phyloP scores from a whole-genome alignment of 2,329 filamentous ascomycete genomes.

The Penicillium sp. region DNA sequence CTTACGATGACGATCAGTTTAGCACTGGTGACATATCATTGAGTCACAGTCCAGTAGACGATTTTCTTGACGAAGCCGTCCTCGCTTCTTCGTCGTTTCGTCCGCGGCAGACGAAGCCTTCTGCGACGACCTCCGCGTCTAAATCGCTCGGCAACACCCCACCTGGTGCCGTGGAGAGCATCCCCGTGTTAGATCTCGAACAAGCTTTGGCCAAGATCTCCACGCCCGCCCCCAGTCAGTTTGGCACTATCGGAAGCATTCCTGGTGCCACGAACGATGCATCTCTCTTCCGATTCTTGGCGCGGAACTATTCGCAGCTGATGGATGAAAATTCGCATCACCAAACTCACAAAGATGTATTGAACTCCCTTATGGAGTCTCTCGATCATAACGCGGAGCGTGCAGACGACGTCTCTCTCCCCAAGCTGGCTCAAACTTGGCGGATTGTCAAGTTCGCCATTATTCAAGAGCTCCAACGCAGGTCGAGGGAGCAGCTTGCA shows the following conservation, averaged over 20 bases:
- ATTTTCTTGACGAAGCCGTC: slow-evolving; percentile 60
- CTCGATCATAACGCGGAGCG: slow-evolving; percentile 60
- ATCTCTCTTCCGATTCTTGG: slow-evolving; percentile 48
- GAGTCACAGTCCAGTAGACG: slow-evolving; percentile 59
- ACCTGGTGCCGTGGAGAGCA: slow-evolving; percentile 51
- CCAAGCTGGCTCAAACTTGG: slow-evolving; percentile 63
- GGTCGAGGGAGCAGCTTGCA: slow-evolving; percentile 39
- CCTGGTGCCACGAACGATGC: slow-evolving; percentile 51
- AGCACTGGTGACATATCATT: slow-evolving; percentile 53
- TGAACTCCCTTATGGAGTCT: slow-evolving; percentile 44
- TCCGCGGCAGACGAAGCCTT: slow-evolving; percentile 49
- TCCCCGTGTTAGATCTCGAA: slow-evolving; percentile 56
- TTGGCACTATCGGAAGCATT: slow-evolving; percentile 55
- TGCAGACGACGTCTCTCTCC: slow-evolving; percentile 55
- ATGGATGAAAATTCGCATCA: slow-evolving; percentile 33
- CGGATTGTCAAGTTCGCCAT: slow-evolving; percentile 58
- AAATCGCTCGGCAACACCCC: slow-evolving; percentile 61
- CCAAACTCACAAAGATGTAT: slow-evolving; percentile 27
- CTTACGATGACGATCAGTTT: slow-evolving; percentile 45
- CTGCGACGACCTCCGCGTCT: slow-evolving; percentile 51
- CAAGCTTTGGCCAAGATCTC: slow-evolving; percentile 52
- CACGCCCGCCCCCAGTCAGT: slow-evolving; percentile 48
- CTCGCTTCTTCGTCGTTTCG: slow-evolving; percentile 55
- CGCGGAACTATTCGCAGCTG: slow-evolving; percentile 47
- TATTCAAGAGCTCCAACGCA: slow-evolving; percentile 52